Evolutionary conservation across 2,329 filamentous ascomycete species (phyloP).

Genomic region (Neonectria sp.): DNA sequence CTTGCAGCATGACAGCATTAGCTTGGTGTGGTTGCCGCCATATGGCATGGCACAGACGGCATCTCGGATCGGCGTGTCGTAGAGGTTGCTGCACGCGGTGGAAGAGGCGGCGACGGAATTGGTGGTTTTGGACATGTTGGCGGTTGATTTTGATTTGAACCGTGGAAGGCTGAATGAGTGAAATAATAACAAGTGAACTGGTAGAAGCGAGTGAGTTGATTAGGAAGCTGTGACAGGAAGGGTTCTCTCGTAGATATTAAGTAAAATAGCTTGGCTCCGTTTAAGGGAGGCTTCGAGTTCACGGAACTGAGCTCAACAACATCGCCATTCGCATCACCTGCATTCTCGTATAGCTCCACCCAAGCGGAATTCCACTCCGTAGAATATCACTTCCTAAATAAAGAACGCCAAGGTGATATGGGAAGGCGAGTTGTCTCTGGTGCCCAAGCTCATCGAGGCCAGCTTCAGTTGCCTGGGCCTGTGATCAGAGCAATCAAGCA

Average conservation of each 20-base stretch:
- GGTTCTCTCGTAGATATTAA: background rate
- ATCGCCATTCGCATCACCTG: background rate
- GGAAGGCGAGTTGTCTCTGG: too few species aligned
- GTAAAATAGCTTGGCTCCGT: background rate
- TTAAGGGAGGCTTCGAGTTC: background rate
- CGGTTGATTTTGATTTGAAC: background rate
- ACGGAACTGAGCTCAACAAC: background rate
- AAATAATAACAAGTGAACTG: background rate
- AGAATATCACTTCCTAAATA: background rate
- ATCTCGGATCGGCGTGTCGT: slow-evolving; percentile 59
- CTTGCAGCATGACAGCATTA: slow-evolving; percentile 62
- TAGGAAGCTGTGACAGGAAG: background rate
- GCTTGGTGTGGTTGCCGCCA: slow-evolving; percentile 57
- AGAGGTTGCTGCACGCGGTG: slow-evolving; percentile 46
- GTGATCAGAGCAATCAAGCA: background rate
- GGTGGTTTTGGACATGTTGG: slow-evolving; percentile 19
- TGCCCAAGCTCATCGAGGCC: background rate
- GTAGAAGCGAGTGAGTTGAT: background rate
- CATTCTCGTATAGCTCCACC: background rate
- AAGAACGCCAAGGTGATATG: background rate
- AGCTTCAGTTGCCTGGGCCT: background rate
- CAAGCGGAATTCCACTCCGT: background rate
- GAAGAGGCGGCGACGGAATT: background rate
- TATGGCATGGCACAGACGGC: slow-evolving; percentile 59
- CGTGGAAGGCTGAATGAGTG: background rate